Conservation (phyloP, 2,329 filamentous ascomycete species). For the Rutstroemia sp. region DNA sequence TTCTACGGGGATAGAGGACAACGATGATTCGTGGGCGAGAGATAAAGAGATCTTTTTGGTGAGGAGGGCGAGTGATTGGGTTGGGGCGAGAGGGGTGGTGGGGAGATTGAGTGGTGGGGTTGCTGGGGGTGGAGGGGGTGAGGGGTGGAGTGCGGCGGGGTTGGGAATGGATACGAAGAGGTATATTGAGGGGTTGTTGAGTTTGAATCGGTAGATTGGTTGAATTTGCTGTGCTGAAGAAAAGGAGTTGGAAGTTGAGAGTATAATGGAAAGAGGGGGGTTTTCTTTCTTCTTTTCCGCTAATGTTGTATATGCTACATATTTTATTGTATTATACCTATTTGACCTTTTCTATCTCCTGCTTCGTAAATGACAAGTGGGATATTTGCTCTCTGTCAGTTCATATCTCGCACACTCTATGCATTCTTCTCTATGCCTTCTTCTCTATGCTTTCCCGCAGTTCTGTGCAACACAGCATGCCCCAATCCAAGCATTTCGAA, state of each 20-base stretch:
- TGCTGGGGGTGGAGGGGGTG: constrained; percentile 37
- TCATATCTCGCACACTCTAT: too few species aligned
- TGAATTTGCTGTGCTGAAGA: background rate
- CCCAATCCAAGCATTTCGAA: too few species aligned
- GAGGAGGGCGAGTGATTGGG: constrained; percentile 51
- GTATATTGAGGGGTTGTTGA: constrained; percentile 68
- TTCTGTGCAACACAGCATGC: too few species aligned
- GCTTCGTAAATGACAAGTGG: too few species aligned
- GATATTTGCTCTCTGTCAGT: too few species aligned
- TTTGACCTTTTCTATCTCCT: too few species aligned
- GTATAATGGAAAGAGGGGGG: too few species aligned
- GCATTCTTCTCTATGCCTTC: too few species aligned
- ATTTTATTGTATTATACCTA: too few species aligned
- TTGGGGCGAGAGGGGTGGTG: constrained; percentile 13
- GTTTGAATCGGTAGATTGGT: constrained; percentile 33
- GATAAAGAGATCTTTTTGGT: constrained; percentile 56
- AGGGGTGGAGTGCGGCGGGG: constrained; percentile 32
- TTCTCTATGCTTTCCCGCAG: too few species aligned
- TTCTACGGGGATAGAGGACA: background rate
- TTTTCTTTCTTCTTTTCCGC: too few species aligned
- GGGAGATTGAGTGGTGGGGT: constrained; percentile 44
- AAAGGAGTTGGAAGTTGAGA: background rate
- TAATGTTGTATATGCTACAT: too few species aligned
- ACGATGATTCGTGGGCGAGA: constrained; percentile 5
- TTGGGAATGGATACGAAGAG: constrained; percentile 70